Percentiles rank a stretch among this genome's conserved stretches.
Evolutionary conservation across 1,139 yeast genomes (phyloP).

Genomic region (Yamadazyma dendronema): DNA sequence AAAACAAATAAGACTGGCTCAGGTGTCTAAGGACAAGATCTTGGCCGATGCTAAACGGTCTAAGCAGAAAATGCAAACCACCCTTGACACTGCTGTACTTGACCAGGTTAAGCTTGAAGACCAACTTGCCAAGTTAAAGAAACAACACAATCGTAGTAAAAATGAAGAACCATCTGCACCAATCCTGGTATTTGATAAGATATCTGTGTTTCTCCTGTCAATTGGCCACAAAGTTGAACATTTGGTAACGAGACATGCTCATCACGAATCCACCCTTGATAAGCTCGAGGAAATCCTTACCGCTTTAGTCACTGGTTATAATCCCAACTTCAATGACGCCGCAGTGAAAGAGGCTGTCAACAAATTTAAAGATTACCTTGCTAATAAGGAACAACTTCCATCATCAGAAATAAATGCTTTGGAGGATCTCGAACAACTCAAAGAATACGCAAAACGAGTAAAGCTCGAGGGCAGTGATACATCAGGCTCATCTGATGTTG

Average conservation of each 20-base stretch:
- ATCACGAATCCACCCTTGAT: slow-evolving; percentile 9
- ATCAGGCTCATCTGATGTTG: background rate
- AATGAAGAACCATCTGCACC: background rate
- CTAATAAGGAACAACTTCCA: slow-evolving; percentile 28
- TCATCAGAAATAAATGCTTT: slow-evolving; percentile 5
- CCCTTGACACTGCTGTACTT: slow-evolving; percentile 18
- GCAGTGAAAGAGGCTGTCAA: slow-evolving; percentile 77
- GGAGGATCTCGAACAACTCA: slow-evolving; percentile 13
- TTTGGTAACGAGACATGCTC: slow-evolving; percentile 1
- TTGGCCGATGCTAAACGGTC: slow-evolving; percentile 26
- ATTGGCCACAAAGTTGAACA: slow-evolving; percentile 9
- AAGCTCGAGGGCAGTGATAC: slow-evolving; percentile 1
- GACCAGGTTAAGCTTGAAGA: slow-evolving; percentile 9
- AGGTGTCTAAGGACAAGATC: slow-evolving; percentile 19
- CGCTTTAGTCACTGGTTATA: slow-evolving; percentile 56
- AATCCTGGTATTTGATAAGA: slow-evolving; percentile 8
- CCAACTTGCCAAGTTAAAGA: slow-evolving; percentile 31
- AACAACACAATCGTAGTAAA: slow-evolving; percentile 4
- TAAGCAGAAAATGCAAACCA: slow-evolving; percentile 22
- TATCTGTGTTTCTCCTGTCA: slow-evolving; percentile 18
- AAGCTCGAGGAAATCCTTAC: slow-evolving; percentile 45
- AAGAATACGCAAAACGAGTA: slow-evolving; percentile 12
- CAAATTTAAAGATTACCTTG: slow-evolving; percentile 54
- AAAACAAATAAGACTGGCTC: slow-evolving; percentile 23
- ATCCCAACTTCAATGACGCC: slow-evolving; percentile 87